Base-by-base conservation (phyloP, 1,284 basidiomycete species). In the Malassezia yamatoensis region DNA sequence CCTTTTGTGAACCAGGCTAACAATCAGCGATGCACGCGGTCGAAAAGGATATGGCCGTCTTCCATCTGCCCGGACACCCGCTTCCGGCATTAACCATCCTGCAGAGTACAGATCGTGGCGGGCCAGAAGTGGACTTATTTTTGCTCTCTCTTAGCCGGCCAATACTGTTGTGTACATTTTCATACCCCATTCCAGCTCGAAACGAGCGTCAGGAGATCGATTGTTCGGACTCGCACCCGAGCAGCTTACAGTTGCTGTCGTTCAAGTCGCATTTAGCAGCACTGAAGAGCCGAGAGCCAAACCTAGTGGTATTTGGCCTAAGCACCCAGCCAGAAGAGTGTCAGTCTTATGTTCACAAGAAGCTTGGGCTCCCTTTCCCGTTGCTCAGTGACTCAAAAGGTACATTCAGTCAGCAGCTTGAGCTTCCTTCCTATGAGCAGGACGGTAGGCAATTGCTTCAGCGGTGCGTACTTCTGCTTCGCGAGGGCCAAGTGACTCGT, bases 11-110 rank as follows among this genome's bases (percentile, higher is more conserved):
- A 33, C n/a, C 40, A 43, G 4, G 20, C 53, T 55, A 39, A 55
- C 54, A 11, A n/a, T 15, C 40, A 48, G 34, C 33, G 37, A 51
- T 51, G 49, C 53, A 50, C 24, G 36, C 41, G 9, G 53, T 54
- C 9, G 47, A 49, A 35, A 54, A 49, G 21, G 66, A 69, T 38
- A 42, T 58, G 6, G 55, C 65, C 12, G 59, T 64, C 4, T 61
- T 66, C 35, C 70, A 73, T 39, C 64, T 73, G 3, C 56, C 65
- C 10, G 70, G 70, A 2, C 69, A 71, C 47, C 70, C 69, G 12
- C 43, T 73, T 3, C 68, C 68, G 0, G 65, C 67, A 0, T 43
- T 71, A 10, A 60, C 66, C 46, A 55, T 64, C 20, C 58, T 68
- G n/a, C 56, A 51, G 5, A 61, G 60, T 21, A 66, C 70, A 15